Evolutionary conservation across 208 protist genomes (phyloP).

Genomic region (Crithidia fasciculata): DNA sequence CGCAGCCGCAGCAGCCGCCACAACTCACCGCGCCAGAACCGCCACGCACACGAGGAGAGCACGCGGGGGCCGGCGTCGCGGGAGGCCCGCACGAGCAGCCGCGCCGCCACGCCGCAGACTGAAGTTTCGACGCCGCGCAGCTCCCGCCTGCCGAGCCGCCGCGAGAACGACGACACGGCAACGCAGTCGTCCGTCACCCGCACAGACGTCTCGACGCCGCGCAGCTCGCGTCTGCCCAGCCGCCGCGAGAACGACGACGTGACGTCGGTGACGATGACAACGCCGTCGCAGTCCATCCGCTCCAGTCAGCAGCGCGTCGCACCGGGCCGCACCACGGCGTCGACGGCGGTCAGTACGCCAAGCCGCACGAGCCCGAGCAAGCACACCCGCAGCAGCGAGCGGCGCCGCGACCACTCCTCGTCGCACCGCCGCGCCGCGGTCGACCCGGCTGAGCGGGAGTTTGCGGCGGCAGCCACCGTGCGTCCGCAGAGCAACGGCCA

Average conservation of each 20-base stretch:
- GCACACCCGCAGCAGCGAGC: slow-evolving; percentile 14
- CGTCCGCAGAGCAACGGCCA: slow-evolving; percentile 14
- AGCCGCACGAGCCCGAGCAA: slow-evolving; percentile 21
- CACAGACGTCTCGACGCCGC: slow-evolving; percentile 32
- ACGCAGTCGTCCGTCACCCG: slow-evolving; percentile 22
- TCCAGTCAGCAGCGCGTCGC: slow-evolving; percentile 34
- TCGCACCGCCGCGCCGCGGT: slow-evolving; percentile 14
- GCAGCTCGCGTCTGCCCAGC: slow-evolving; percentile 41
- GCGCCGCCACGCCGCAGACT: slow-evolving; percentile 11
- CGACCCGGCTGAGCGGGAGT: slow-evolving; percentile 44
- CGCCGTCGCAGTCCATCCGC: slow-evolving; percentile 42
- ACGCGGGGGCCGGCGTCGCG: slow-evolving; percentile 11
- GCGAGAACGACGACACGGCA: slow-evolving; percentile 29
- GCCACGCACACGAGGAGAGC: background rate
- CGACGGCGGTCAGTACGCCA: slow-evolving; percentile 4
- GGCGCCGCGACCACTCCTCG: background rate
- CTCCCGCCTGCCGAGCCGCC: slow-evolving; percentile 33
- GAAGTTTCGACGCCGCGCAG: slow-evolving; percentile 32
- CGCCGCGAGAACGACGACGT: slow-evolving; percentile 35
- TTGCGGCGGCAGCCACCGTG: slow-evolving; percentile 2
- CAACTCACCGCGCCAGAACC: slow-evolving; percentile 1
- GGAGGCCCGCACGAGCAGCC: slow-evolving; percentile 8
- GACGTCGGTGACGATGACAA: slow-evolving; percentile 19
- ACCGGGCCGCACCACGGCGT: slow-evolving; percentile 9
- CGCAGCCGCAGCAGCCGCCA: slow-evolving; percentile 17